phyloP scores from a whole-genome alignment of 1,284 basidiomycete species.

The Malassezia vespertilionis region DNA sequence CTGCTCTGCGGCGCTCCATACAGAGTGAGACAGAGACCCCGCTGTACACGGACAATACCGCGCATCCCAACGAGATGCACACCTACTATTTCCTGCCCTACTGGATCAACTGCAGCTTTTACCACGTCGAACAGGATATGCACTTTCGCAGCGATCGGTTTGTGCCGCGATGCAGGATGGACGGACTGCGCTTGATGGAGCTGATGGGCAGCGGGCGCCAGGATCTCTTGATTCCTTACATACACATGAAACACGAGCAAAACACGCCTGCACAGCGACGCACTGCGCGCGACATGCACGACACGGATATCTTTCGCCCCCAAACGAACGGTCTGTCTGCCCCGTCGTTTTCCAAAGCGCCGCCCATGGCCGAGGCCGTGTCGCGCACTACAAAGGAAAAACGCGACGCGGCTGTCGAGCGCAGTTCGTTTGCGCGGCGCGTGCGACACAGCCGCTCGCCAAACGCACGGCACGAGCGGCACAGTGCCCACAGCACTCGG shows the following conservation, averaged over 20 bases:
- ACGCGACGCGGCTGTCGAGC: too few relatives aligned
- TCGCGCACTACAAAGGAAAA: too few relatives aligned
- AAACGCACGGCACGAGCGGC: background rate
- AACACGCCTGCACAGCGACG: conserved; percentile 17
- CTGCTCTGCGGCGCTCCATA: conserved; percentile 6
- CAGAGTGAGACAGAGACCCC: conserved; percentile 9
- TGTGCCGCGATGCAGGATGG: conserved; percentile 46
- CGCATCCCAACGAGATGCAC: conserved; percentile 17
- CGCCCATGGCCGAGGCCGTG: too few relatives aligned
- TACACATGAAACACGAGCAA: conserved; percentile 23
- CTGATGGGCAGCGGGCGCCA: conserved; percentile 43
- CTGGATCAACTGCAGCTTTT: conserved; percentile 47
- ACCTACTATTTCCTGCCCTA: conserved; percentile 43
- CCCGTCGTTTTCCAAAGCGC: background rate
- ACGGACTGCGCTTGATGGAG: conserved; percentile 45
- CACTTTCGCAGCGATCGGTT: conserved; percentile 42
- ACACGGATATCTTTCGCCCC: conserved; percentile 34
- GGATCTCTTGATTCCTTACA: conserved; percentile 39
- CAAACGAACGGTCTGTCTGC: too few relatives aligned
- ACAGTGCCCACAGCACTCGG: background rate
- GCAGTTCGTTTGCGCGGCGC: too few relatives aligned
- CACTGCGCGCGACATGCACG: conserved; percentile 33
- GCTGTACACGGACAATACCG: conserved; percentile 32
- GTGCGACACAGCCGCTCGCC: background rate
- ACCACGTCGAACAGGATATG: conserved; percentile 45